Evolutionary conservation across 164 flowering plant genomes (phyloP), one percentile per base, ranked within the genome.

Genomic region (Piper longum): DNA sequence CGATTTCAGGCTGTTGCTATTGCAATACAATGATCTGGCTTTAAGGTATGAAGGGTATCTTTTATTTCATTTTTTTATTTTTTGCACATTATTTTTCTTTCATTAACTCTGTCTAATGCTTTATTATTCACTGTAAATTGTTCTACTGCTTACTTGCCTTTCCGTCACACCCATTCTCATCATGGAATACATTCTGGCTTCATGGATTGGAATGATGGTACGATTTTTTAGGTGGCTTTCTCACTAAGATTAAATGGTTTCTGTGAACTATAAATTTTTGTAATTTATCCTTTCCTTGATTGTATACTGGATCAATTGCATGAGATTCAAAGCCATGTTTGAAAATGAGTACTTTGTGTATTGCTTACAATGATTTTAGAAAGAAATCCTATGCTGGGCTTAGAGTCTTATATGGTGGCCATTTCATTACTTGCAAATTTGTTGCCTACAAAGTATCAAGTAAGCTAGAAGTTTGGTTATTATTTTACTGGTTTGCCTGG

Each of bases 171-270:
- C 99, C 63, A 80, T 93, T 62, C 60, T 81, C 13, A 5, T 85
- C 16, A 79, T 85, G 67, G 82, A 82, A 63, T 93, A 93, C 83
- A 81, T 87, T 84, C 69, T 90, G 74, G 95, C 99, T 69, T 83
- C 99, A 61, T 93, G 99, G 99, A 51, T 93, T 67, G 99, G 99
- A 69, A 93, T 93, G 99, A 88, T 90, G 97, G 99, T 93, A 85
- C 54, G 59, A 57, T 42, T 44, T 39, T 42, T 16, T 2, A 40
- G 52, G 12, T 45, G 12, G 52, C 52, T 45, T 45, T 9, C 12
- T 6, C 52, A 45, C 2, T 3, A 45, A 7, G 52, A 45, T 45
- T 45, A 45, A 3, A 3, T 3, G 7, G 52, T 9, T 45, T 45
- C 12, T 7, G 4, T 43, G 4, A 43, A 7, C 12, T 45, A 45